Conservation (phyloP, 1,139 yeast species). For the Geotrichum fermentans region DNA sequence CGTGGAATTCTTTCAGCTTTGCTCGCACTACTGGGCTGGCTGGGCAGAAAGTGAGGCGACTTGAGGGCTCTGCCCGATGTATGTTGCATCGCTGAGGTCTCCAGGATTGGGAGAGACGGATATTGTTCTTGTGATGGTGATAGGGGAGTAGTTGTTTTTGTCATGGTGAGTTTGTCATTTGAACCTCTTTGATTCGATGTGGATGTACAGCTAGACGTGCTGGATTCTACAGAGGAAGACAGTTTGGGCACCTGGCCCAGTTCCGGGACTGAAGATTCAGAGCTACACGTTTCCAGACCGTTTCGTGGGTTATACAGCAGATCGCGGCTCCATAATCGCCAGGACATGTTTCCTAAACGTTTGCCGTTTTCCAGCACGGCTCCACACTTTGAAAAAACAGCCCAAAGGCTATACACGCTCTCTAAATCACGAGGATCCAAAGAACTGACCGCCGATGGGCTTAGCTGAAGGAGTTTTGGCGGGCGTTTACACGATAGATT, state of each 20-base stretch:
- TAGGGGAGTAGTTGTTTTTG: neutral
- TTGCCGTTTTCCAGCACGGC: slow-evolving; percentile 50
- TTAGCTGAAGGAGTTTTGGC: slow-evolving; percentile 31
- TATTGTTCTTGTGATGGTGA: neutral
- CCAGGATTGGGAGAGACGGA: neutral
- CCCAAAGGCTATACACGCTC: slow-evolving; percentile 45
- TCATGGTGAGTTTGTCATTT: slow-evolving; percentile 8
- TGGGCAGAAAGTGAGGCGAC: too few species aligned
- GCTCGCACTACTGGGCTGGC: too few species aligned
- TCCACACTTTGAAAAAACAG: slow-evolving; percentile 51
- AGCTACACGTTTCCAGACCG: neutral
- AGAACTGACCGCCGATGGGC: slow-evolving; percentile 29
- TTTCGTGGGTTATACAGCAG: slow-evolving; percentile 27
- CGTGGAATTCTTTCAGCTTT: too few species aligned
- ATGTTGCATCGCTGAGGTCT: neutral
- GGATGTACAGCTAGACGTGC: slow-evolving; percentile 14
- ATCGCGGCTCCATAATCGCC: slow-evolving; percentile 55
- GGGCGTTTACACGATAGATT: too few species aligned
- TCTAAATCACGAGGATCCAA: slow-evolving; percentile 43
- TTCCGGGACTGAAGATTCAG: slow-evolving; percentile 12
- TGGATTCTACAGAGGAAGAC: slow-evolving; percentile 22
- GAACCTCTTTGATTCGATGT: slow-evolving; percentile 10
- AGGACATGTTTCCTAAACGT: slow-evolving; percentile 53
- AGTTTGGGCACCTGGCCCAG: slow-evolving; percentile 21
- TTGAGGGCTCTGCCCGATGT: too few species aligned